Evolutionary conservation across 306 rosid genomes (phyloP), one percentile per base, ranked within the genome.

Genomic region (Erythrophleum fordii): DNA sequence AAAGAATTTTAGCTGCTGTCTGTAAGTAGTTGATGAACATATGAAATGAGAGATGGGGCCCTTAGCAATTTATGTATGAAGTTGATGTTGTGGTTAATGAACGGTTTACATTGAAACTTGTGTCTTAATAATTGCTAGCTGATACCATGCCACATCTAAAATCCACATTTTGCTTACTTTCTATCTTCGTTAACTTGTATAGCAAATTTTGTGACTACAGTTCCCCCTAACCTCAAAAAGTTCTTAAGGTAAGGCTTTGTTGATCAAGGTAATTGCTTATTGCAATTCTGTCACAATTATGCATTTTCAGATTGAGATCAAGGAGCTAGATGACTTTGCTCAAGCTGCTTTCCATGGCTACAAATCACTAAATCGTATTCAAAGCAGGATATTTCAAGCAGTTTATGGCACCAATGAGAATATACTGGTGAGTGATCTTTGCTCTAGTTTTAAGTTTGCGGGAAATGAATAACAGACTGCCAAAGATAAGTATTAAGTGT

Each of bases 261-360:
- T 82, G 49, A 59, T 70, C 44, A 65, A 76, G 61, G 60, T 65
- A 51, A 14, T 64, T 45, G 51, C 78, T 78, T 74, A 74, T 72
- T 82, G 70, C 55, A 72, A 59, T 73, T 86, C 25, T 69, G 55
- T 58, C 61, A 60, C 73, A 64, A 53, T 80, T 64, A 35, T 80
- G 78, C 82, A 52, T 60, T 85, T 72, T 76, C 93, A 92, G 98
- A 91, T 95, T 82, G 99, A 93, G 77, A 91, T 95, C 81, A 60
- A 73, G 78, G 99, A 95, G 86, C 85, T 95, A 72, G 99, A 95
- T 82, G 97, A 90, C 79, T 95, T 95, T 88, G 97, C 99, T 75
- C 99, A 95, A 93, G 97, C 99, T 79, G 99, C 99, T 74, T 95
- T 95, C 81, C 92, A 73, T 64, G 99, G 97, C 53, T 93, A 90